Evolutionary conservation across 1,284 basidiomycete genomes (phyloP), one percentile per base, ranked within the genome.

Genomic region (Malassezia nana): DNA sequence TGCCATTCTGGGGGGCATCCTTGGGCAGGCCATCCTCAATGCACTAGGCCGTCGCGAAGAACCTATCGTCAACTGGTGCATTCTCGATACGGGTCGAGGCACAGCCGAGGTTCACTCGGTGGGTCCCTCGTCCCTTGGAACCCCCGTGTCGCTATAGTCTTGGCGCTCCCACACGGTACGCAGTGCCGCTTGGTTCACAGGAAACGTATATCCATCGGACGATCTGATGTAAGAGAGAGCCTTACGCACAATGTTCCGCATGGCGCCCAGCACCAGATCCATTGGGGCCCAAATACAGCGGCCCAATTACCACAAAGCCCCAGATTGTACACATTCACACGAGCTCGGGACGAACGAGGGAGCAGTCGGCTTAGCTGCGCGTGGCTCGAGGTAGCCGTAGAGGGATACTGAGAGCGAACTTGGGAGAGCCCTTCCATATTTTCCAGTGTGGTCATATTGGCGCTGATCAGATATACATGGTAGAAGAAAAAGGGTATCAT

Each of bases 21-120:
- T 96, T 13, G 90, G 85, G 2, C 94, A 98, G 75, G 92, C 96
- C 73, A 84, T 96, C 47, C 78, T 99, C 40, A 92, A 95, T 74
- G 83, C 87, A 0, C 78, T 98, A 31, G 87, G 86, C 38, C 87
- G 84, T 50, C 84, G 89, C 50, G 91, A 96, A 67, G 82, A 84
- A 41, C 92, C 92, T 1, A 84, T 95, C 57, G 84, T 86, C 47
- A 96, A 98, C 74, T 85, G 95, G 67, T 84, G 92, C 63, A 79
- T 83, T n/a, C 87, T 91, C 60, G 84, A 92, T 72, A 87, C 89
- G 8, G 25, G 32, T 6, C 6, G 15, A 6, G 53, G 53, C 43
- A 20, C 28, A 4, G 53, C 53, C 25, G 48, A 44, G 16, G 38
- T 55, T 25, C 41, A 40, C n/a, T 29, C 48, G 12, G 22, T 55